Percentiles rank a stretch among this genome's conserved stretches.
Conservation (phyloP, 164 flowering plant species). For the Warburgia ugandensis region DNA sequence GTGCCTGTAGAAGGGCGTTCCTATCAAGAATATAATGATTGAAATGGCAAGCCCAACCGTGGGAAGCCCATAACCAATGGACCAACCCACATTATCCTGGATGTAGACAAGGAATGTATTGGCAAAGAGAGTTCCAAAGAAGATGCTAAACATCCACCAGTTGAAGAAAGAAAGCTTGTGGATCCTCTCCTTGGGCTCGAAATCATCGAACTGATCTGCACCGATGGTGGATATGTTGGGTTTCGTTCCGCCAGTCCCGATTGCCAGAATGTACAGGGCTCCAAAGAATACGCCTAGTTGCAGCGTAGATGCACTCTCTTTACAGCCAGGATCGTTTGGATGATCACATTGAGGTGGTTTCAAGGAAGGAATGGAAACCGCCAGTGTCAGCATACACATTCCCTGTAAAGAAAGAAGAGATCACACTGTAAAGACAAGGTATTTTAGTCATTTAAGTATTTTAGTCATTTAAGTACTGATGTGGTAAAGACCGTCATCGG, state of each 20-base stretch:
- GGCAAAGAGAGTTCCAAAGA: constrained; percentile 51
- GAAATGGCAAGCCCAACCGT: constrained; percentile 36
- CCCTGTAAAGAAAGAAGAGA: constrained; percentile 31
- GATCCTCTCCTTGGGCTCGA: constrained; percentile 41
- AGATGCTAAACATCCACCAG: constrained; percentile 59
- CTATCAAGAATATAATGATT: constrained; percentile 31
- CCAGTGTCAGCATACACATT: constrained; percentile 42
- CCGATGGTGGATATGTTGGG: constrained; percentile 71
- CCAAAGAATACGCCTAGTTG: constrained; percentile 46
- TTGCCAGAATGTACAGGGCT: constrained; percentile 46
- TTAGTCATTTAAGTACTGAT: no score
- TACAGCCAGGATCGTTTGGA: constrained; percentile 14
- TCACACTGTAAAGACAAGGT: background rate
- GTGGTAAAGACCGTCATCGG: no score
- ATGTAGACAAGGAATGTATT: constrained; percentile 45
- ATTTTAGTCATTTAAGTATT: no score
- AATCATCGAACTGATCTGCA: constrained; percentile 60
- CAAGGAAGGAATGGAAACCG: constrained; percentile 30
- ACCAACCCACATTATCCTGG: constrained; percentile 55
- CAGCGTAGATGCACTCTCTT: constrained; percentile 23
- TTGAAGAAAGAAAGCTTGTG: constrained; percentile 64
- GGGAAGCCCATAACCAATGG: constrained; percentile 43
- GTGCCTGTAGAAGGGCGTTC: constrained; percentile 46
- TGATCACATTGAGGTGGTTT: constrained; percentile 21
- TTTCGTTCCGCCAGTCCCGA: constrained; percentile 62